These are phyloP conservation scores for Pseudisothecium myosuroides DNA, from an alignment of 225 moss, liverwort and hornwort species.

Conservation along the genomic window DNA sequence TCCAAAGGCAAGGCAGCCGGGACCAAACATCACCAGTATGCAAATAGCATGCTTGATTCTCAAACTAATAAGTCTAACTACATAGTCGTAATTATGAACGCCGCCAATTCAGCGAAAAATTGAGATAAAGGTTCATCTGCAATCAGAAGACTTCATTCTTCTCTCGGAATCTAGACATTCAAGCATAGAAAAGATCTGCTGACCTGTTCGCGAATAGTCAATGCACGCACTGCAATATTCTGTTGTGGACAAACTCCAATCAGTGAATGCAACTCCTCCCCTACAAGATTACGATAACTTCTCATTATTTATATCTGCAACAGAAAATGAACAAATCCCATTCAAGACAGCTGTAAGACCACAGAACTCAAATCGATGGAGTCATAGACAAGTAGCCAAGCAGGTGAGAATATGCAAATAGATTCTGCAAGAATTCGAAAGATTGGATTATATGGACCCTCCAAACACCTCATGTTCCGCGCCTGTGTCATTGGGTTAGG, in stretches of 20 bases:
- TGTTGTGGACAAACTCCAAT: constrained; percentile 83
- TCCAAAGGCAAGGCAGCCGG: background rate
- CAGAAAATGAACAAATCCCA: background rate
- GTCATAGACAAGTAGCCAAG: background rate
- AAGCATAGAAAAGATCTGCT: background rate
- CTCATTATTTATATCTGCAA: background rate
- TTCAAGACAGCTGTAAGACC: background rate
- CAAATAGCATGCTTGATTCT: background rate
- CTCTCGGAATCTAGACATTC: background rate
- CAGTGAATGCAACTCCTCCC: constrained; percentile 57
- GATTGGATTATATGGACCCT: background rate
- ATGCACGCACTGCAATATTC: constrained; percentile 51
- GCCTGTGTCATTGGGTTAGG: background rate
- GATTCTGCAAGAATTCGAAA: background rate
- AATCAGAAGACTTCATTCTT: background rate
- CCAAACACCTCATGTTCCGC: background rate
- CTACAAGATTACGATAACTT: constrained; percentile 17
- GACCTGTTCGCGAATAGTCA: constrained; percentile 81
- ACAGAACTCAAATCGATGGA: background rate
- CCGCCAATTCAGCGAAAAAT: background rate
- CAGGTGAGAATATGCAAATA: background rate
- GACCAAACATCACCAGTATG: background rate
- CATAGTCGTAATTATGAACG: background rate
- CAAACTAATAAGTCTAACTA: background rate
- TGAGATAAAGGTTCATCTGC: background rate